Evolutionary conservation across 306 rosid species (phyloP), one percentile per base, ranked within the genome.

Genomic region (Sicyos baderoa): DNA sequence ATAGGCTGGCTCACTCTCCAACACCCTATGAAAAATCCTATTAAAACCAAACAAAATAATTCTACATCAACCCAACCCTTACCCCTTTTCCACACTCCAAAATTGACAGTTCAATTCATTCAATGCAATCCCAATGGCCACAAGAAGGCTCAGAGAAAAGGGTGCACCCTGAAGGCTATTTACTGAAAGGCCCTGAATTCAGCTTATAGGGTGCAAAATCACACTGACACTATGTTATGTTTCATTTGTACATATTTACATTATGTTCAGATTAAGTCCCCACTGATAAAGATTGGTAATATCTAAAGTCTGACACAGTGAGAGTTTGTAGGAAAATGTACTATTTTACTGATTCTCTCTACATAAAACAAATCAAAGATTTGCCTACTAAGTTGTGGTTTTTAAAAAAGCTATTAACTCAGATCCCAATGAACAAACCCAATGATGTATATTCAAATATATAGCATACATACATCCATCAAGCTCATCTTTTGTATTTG

Each of bases 301-400:
- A 40, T 60, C 44, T 29, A 32, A 60, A 65, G 19, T 19, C 54
- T 44, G 71, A 65, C 54, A 65, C 54, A 40, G 45, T 10, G 19
- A 60, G 47, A 65, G 54, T 64, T 64, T 21, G 70, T 10, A 23
- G 21, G 45, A 54, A 65, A 63, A 18, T 0, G 37, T 19, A 45
- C 35, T 29, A 29, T 29, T 40, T 48, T 60, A 32, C 52, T 40
- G 8, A 62, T 62, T 37, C 50, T 42, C 50, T 42, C 19, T 12
- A 6, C 54, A 45, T 65, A 64, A 64, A 64, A 64, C 54, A 44
- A 64, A 64, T 62, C 70, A 64, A 44, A 64, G 50, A 65, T 65
- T 45, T 65, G 37, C 2, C 40, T 65, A 65, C 21, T 65, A 40
- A 60, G 35, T 29, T 29, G 35, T 29, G 35, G 4, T 29, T 29